A percentile compares a stretch with the other conserved stretches of the same genome.
Evolutionary conservation across 2,329 filamentous ascomycete genomes (phyloP).

Genomic region (Rhynchosporium graminicola): DNA sequence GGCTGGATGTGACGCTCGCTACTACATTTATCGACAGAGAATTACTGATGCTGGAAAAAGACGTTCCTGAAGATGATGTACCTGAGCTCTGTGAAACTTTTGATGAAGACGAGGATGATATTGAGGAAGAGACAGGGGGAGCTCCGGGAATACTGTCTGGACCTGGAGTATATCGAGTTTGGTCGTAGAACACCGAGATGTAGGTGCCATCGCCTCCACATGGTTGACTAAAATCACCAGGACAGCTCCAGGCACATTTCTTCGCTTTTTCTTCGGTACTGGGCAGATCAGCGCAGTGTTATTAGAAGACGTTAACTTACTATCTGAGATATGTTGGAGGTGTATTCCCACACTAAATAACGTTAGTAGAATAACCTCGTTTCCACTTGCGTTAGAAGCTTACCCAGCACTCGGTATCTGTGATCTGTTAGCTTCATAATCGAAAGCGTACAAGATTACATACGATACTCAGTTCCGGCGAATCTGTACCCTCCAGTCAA

Average conservation of each 20-base stretch:
- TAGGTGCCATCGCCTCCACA: conserved; percentile 39
- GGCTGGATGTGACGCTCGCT: conserved; percentile 17
- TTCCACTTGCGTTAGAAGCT: not conserved
- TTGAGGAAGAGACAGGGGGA: conserved; percentile 11
- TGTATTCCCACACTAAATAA: conserved; percentile 35
- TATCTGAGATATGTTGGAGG: conserved; percentile 33
- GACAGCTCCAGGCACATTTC: conserved; percentile 29
- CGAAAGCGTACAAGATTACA: not conserved
- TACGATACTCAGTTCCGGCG: conserved; percentile 42
- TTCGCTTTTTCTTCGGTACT: conserved; percentile 33
- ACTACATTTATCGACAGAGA: not conserved
- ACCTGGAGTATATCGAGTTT: conserved; percentile 35
- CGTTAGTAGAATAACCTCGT: not conserved
- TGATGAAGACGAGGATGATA: not conserved
- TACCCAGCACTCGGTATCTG: conserved; percentile 37
- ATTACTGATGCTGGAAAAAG: conserved; percentile 1
- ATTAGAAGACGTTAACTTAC: conserved; percentile 12
- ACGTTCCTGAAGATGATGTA: not conserved
- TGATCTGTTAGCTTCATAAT: not conserved
- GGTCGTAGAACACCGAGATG: conserved; percentile 41
- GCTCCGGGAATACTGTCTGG: conserved; percentile 27
- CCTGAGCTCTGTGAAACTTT: not conserved
- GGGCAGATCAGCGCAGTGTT: conserved; percentile 11
- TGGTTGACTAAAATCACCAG: conserved; percentile 28
- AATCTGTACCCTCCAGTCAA: conserved; percentile 39